These are phyloP conservation scores for Naumovozyma castellii DNA, from an alignment of 805 yeast genomes.

Conservation along the genomic window DNA sequence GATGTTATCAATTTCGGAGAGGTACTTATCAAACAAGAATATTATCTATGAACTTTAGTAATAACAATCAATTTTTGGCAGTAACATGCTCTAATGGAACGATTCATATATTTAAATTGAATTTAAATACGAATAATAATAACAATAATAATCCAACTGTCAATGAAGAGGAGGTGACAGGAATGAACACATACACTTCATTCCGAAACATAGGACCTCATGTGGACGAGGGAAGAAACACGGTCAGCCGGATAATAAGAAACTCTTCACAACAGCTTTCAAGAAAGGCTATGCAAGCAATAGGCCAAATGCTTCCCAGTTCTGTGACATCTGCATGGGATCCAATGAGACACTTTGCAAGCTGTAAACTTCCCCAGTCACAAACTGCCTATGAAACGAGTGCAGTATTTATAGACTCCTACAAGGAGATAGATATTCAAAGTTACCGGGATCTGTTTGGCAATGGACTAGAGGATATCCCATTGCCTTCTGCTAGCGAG, in stretches of 20 bases:
- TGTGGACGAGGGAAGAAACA: constrained; percentile 58
- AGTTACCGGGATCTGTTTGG: constrained; percentile 26
- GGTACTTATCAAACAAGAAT: constrained; percentile 81
- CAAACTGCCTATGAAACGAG: constrained; percentile 12
- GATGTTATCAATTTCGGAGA: constrained; percentile 57
- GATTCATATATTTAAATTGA: constrained; percentile 79
- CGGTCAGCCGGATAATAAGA: constrained; percentile 67
- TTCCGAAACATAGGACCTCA: constrained; percentile 35
- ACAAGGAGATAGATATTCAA: constrained; percentile 16
- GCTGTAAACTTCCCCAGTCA: constrained; percentile 56
- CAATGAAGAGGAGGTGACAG: constrained; percentile 15
- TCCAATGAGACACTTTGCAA: constrained; percentile 88
- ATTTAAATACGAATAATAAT: constrained; percentile 5
- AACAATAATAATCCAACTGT: constrained; percentile 20
- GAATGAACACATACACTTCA: constrained; percentile 5
- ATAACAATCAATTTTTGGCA: constrained; percentile 59
- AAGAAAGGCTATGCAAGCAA: constrained; percentile 72
- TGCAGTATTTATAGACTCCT: constrained; percentile 30
- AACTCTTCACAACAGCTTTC: constrained; percentile 72
- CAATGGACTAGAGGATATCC: background rate
- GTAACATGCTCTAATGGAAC: constrained; percentile 87
- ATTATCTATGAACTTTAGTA: constrained; percentile 65
- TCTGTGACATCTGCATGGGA: constrained; percentile 76
- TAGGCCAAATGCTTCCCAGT: constrained; percentile 76
- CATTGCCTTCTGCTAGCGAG: background rate